Conservation (phyloP, 306 rosid genomes). For the Prunus mongolica region DNA sequence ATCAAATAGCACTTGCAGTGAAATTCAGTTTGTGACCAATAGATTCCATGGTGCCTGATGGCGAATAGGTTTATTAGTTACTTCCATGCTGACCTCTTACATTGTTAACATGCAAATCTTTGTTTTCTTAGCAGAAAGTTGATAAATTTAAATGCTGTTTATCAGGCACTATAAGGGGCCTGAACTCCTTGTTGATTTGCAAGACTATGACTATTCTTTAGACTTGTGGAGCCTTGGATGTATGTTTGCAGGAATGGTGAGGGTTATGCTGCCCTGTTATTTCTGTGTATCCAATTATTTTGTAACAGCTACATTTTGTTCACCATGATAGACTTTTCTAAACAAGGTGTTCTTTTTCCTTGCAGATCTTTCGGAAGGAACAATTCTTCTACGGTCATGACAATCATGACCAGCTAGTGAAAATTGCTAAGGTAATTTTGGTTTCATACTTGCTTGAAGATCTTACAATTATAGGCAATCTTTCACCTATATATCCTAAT, state of each 20-base stretch:
- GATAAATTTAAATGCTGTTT: background rate
- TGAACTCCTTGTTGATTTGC: conserved; percentile 48
- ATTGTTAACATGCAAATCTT: background rate
- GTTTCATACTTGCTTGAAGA: background rate
- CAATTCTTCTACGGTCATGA: conserved; percentile 34
- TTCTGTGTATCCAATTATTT: background rate
- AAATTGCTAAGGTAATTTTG: conserved; percentile 41
- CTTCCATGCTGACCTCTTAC: background rate
- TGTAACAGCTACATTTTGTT: background rate
- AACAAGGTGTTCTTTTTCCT: background rate
- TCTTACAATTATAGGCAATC: background rate
- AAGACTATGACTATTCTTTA: conserved; percentile 43
- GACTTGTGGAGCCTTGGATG: conserved; percentile 40
- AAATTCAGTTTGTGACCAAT: background rate
- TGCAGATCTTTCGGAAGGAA: conserved; percentile 46
- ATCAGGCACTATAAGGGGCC: conserved; percentile 46
- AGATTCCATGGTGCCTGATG: background rate
- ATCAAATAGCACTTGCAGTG: background rate
- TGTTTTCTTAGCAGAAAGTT: background rate
- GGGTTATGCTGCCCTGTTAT: background rate
- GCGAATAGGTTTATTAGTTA: background rate
- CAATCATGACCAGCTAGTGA: conserved; percentile 41
- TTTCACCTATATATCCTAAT: background rate
- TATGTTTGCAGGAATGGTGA: conserved; percentile 41
- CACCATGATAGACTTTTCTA: background rate